Percentiles rank a stretch among this genome's conserved stretches.
Evolutionary conservation across 306 rosid species (phyloP).

Genomic region (Sechiopsis laciniata): DNA sequence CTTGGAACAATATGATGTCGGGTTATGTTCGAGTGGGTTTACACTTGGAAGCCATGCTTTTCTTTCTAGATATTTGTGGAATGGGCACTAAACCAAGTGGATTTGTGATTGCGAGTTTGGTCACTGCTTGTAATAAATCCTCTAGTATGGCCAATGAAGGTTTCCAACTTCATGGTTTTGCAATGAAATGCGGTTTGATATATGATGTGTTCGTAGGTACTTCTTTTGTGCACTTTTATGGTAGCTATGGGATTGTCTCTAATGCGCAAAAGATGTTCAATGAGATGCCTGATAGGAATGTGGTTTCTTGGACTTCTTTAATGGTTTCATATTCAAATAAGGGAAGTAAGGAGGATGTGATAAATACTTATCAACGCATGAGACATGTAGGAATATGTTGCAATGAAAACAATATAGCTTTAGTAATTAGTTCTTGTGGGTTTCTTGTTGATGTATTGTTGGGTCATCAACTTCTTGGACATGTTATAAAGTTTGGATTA

Average conservation of each 20-base stretch:
- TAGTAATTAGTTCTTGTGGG: constrained; percentile 68
- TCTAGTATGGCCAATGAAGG: constrained; percentile 53
- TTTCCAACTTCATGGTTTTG: constrained; percentile 64
- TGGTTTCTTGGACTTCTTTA: constrained; percentile 92
- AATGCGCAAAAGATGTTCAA: constrained; percentile 49
- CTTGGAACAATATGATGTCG: constrained; percentile 89
- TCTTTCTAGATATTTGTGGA: constrained; percentile 48
- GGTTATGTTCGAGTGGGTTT: constrained; percentile 56
- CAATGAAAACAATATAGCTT: constrained; percentile 62
- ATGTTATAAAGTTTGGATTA: constrained; percentile 57
- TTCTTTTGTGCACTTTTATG: constrained; percentile 71
- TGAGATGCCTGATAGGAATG: constrained; percentile 68
- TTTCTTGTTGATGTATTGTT: constrained; percentile 47
- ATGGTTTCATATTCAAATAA: constrained; percentile 57
- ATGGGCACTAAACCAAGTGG: constrained; percentile 49
- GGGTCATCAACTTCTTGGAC: constrained; percentile 66
- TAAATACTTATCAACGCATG: constrained; percentile 47
- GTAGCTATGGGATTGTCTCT: constrained; percentile 42
- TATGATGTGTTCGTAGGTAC: constrained; percentile 73
- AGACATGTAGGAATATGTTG: constrained; percentile 35
- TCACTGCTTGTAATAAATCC: constrained; percentile 73
- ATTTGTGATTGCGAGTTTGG: constrained; percentile 59
- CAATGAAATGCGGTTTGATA: constrained; percentile 49
- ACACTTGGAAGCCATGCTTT: constrained; percentile 42
- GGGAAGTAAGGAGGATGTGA: constrained; percentile 49